A percentile compares a stretch with the other conserved stretches of the same genome.
Conservation (phyloP, 2,329 filamentous ascomycete species). For the Orbilia brochopaga region DNA sequence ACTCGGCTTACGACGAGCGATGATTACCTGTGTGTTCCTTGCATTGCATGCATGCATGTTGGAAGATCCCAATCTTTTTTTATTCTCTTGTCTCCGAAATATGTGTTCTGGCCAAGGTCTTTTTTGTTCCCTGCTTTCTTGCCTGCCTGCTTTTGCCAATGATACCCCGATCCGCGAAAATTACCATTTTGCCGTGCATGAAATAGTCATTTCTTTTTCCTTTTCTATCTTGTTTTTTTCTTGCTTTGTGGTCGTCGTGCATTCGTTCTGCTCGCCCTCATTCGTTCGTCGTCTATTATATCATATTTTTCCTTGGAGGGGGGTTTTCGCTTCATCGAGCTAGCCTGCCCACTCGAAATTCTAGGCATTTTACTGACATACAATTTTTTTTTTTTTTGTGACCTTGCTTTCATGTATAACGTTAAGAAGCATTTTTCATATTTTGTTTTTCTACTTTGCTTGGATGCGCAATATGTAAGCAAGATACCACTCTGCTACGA, state of each 20-base stretch:
- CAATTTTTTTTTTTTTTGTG: conserved; percentile 1
- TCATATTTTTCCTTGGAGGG: not conserved
- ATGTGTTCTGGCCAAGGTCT: conserved; percentile 10
- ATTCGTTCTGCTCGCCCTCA: not conserved
- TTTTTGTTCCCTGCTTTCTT: conserved; percentile 20
- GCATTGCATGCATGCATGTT: conserved; percentile 43
- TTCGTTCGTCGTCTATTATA: not conserved
- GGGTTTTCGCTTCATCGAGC: not conserved
- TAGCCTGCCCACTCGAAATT: no score
- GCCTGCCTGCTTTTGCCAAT: conserved; percentile 25
- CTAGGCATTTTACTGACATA: not conserved
- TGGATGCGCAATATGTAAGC: conserved; percentile 1
- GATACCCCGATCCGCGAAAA: conserved; percentile 48
- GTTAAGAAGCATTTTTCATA: no score
- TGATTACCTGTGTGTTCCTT: conserved; percentile 38
- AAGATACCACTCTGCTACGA: not conserved
- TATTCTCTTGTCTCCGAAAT: conserved; percentile 8
- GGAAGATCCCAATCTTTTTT: conserved; percentile 18
- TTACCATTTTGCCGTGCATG: conserved; percentile 10
- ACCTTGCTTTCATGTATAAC: no score
- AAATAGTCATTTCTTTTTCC: conserved; percentile 13
- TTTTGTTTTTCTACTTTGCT: not conserved
- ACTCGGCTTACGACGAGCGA: conserved; percentile 12
- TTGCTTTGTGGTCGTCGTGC: conserved; percentile 7
- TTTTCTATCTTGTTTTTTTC: conserved; percentile 6